Conservation (phyloP, 495 filamentous ascomycete species). For the Extremus antarcticus region DNA sequence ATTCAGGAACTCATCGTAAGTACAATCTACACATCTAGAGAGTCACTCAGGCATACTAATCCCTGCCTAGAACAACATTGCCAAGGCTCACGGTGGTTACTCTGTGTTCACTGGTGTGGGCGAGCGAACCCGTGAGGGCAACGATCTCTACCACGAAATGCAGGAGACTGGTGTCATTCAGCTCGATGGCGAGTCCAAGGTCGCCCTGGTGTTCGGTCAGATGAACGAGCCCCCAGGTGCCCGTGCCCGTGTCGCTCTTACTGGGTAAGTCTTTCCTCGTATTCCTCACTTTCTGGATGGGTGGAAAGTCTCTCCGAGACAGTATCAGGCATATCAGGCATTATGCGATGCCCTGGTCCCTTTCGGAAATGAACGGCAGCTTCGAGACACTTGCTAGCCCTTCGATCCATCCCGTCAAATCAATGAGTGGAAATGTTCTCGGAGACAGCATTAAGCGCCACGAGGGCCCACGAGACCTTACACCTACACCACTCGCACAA, state of each 20-base stretch:
- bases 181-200: constrained; percentile 98
- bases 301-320: too few relatives aligned
- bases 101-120: constrained; percentile 99
- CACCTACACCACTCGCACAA: too few relatives aligned
- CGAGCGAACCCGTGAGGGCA: constrained; percentile 99
- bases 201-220: constrained; percentile 98
- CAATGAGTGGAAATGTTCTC: too few relatives aligned
- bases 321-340: too few relatives aligned
- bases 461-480: too few relatives aligned
- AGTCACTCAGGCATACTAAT: constrained; percentile 9
- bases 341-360: too few relatives aligned
- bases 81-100: constrained; percentile 99
- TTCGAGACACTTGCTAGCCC: too few relatives aligned
- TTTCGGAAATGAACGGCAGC: too few relatives aligned
- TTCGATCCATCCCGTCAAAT: too few relatives aligned
- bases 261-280: too few relatives aligned
- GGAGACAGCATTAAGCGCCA: too few relatives aligned
- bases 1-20: constrained; percentile 96
- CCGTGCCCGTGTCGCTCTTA: constrained; percentile 98
- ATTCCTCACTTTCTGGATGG: too few relatives aligned
- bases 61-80: constrained; percentile 83
- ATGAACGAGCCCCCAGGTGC: constrained; percentile 99
- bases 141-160: constrained; percentile 99
- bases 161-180: constrained; percentile 99
- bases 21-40: neutral